Evolutionary conservation across 345 rosid genomes (phyloP).

Genomic region (Euphorbia tirucalli): DNA sequence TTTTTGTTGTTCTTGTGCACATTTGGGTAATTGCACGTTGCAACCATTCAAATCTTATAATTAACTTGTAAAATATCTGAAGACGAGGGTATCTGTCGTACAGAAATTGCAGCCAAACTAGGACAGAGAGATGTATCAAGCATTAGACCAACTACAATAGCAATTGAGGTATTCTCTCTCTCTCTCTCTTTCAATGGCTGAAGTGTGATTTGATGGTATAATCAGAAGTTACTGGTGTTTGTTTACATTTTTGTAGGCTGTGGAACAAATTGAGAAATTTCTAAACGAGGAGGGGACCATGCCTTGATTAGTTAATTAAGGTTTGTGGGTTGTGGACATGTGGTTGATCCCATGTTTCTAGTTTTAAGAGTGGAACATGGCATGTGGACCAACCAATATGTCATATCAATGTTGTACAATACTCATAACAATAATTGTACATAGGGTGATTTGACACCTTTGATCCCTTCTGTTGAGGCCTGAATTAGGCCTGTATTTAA

Average conservation of each 20-base stretch:
- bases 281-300: constrained; percentile 35
- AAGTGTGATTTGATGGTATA: not conserved
- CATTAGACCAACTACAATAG: constrained; percentile 68
- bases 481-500: no score
- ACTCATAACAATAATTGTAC: no score
- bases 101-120: constrained; percentile 78
- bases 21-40: no score
- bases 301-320: not conserved
- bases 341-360: constrained; percentile 14
- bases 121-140: constrained; percentile 59
- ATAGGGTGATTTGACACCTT: no score
- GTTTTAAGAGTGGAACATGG: constrained; percentile 6
- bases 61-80: not conserved
- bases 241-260: constrained; percentile 34
- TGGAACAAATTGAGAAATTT: constrained; percentile 50
- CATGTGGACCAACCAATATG: constrained; percentile 34
- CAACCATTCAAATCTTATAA: no score
- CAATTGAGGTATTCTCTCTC: constrained; percentile 56
- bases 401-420: no score
- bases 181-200: not conserved
- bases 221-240: not conserved
- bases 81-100: not conserved
- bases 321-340: constrained; percentile 22
- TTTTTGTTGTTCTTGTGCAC: not conserved
- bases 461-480: no score